Evolutionary conservation across 106 monocot species (phyloP).

Genomic region (Dendrobium catenatum): DNA sequence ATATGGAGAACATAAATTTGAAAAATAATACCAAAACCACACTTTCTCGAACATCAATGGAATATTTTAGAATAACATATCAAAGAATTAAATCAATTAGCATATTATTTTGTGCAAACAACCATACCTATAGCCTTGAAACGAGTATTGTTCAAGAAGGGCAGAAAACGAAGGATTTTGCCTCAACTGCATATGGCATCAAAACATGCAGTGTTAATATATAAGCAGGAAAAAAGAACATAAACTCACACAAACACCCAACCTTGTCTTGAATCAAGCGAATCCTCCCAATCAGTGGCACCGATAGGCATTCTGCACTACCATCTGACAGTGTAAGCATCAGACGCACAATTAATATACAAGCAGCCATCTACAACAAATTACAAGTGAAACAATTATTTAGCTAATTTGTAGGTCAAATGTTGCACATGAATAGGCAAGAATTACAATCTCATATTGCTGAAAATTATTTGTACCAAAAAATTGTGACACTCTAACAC

Average conservation of each 20-base stretch:
- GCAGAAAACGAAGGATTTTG: slow-evolving; percentile 65
- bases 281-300: slow-evolving; percentile 60
- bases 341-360: slow-evolving; percentile 54
- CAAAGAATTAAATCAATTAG: not conserved
- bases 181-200: slow-evolving; percentile 36
- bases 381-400: not conserved
- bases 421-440: not conserved
- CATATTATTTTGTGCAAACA: not conserved
- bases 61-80: not conserved
- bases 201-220: not conserved
- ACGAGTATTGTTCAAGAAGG: slow-evolving; percentile 48
- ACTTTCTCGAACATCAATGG: not conserved
- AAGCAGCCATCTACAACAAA: slow-evolving; percentile 40
- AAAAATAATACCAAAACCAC: not conserved
- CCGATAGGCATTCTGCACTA: slow-evolving; percentile 54
- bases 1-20: too few species aligned
- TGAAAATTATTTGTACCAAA: not conserved
- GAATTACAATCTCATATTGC: not conserved
- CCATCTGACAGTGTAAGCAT: slow-evolving; percentile 41
- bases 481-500: not conserved
- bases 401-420: not conserved
- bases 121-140: slow-evolving; percentile 60
- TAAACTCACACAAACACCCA: not conserved
- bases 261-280: slow-evolving; percentile 39
- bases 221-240: not conserved